Percentiles rank a stretch among this genome's conserved stretches.
Conservation (phyloP, 768 basidiomycete species). For the Pleurotus tuoliensis region DNA sequence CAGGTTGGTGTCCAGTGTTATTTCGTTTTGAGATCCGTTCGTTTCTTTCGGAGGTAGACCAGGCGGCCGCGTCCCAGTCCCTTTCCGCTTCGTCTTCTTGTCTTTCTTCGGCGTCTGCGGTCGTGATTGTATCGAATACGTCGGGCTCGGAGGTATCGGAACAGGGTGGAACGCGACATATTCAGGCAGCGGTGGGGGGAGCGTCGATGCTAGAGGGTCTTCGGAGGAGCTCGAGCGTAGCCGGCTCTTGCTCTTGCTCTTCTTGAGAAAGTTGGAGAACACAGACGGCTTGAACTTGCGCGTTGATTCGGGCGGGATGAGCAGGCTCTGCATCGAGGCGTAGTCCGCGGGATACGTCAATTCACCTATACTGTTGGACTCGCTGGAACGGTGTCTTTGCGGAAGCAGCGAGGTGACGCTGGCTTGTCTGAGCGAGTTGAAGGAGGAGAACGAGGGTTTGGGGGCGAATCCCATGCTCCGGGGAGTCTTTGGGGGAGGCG, state of each 20-base stretch:
- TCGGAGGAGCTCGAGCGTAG: constrained; percentile 30
- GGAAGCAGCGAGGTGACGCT: constrained; percentile 24
- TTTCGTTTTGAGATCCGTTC: constrained; percentile 29
- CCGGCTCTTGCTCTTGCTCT: constrained; percentile 35
- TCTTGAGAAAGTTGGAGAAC: constrained; percentile 37
- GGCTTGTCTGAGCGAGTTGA: constrained; percentile 28
- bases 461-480: constrained; percentile 33
- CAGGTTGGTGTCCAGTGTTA: constrained; percentile 63
- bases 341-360: constrained; percentile 20
- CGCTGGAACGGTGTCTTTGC: constrained; percentile 30
- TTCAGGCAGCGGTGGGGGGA: constrained; percentile 27
- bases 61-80: constrained; percentile 27
- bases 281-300: constrained; percentile 50
- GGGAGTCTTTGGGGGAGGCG: constrained; percentile 32
- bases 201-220: constrained; percentile 19
- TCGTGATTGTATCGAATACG: constrained; percentile 10
- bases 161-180: constrained; percentile 19
- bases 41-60: constrained; percentile 27
- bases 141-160: constrained; percentile 10
- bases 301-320: constrained; percentile 22
- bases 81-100: constrained; percentile 25
- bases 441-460: constrained; percentile 39
- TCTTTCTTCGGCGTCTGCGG: constrained; percentile 25
- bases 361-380: constrained; percentile 29
- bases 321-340: constrained; percentile 23